A percentile compares a stretch with the other conserved stretches of the same genome.
Evolutionary conservation across 352 stramenopile species (phyloP).

Genomic region (Globisporangium paroecandrum): DNA sequence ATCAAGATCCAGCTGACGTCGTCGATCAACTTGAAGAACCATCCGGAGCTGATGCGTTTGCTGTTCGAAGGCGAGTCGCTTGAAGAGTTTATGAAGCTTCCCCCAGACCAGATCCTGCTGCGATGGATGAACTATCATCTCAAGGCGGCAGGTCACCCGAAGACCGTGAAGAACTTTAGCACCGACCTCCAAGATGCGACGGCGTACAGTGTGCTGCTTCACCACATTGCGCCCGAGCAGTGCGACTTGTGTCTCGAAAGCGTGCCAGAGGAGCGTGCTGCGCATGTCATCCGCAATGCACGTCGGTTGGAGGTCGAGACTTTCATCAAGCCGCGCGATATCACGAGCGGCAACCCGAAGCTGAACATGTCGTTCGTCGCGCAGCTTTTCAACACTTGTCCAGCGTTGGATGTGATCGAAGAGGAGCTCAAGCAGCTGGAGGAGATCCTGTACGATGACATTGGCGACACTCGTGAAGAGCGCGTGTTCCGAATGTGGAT

Average conservation of each 20-base stretch:
- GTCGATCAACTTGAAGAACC: constrained; percentile 91
- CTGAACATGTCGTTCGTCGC: constrained; percentile 90
- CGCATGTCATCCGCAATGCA: constrained; percentile 83
- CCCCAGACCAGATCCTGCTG: constrained; percentile 89
- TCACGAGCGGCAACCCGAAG: constrained; percentile 91
- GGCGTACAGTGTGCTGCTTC: constrained; percentile 84
- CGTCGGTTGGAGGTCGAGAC: constrained; percentile 81
- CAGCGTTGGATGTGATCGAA: constrained; percentile 75
- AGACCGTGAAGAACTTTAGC: constrained; percentile 80
- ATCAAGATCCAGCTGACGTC: constrained; percentile 93
- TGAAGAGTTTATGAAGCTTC: constrained; percentile 88
- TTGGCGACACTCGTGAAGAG: constrained; percentile 84
- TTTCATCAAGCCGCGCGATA: constrained; percentile 91
- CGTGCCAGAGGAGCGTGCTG: constrained; percentile 56
- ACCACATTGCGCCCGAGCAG: constrained; percentile 77
- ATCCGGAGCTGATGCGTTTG: constrained; percentile 87
- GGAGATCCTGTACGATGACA: constrained; percentile 86
- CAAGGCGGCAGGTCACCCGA: constrained; percentile 61
- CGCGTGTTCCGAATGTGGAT: constrained; percentile 92
- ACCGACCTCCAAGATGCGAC: constrained; percentile 78
- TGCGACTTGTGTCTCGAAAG: constrained; percentile 66
- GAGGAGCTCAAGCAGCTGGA: constrained; percentile 85
- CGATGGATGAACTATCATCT: constrained; percentile 95
- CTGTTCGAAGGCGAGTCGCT: constrained; percentile 85
- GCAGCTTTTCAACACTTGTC: constrained; percentile 92